Conservation (phyloP, 2,329 filamentous ascomycete genomes). For the Paraphoma sp. region DNA sequence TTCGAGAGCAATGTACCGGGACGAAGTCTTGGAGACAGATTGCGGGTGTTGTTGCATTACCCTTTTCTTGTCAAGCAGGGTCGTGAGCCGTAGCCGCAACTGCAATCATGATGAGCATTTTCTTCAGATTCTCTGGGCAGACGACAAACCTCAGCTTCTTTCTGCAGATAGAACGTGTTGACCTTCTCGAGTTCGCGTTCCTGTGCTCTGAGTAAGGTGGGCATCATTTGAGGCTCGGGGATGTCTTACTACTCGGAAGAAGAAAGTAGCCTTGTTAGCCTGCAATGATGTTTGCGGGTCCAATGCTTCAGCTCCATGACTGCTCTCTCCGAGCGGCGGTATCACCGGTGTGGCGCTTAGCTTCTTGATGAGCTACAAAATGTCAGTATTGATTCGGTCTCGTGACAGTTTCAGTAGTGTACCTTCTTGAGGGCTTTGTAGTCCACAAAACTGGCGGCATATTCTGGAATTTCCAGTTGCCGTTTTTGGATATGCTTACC, state of each 20-base stretch:
- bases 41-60: slow-evolving; percentile 81
- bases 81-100: slow-evolving; percentile 93
- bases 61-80: slow-evolving; percentile 92
- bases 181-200: slow-evolving; percentile 98
- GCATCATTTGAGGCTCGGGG: background rate
- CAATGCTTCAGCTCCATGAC: slow-evolving; percentile 51
- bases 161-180: slow-evolving; percentile 96
- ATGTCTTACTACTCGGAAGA: slow-evolving; percentile 85
- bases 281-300: slow-evolving; percentile 91
- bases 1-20: slow-evolving; percentile 92
- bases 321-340: slow-evolving; percentile 72
- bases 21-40: slow-evolving; percentile 82
- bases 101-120: slow-evolving; percentile 50
- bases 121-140: slow-evolving; percentile 3
- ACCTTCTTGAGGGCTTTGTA: slow-evolving; percentile 99
- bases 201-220: slow-evolving; percentile 53
- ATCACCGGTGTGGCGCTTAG: slow-evolving; percentile 90
- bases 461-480: slow-evolving; percentile 98
- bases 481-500: slow-evolving; percentile 99
- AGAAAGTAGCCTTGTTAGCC: slow-evolving; percentile 98
- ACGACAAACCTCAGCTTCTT: slow-evolving; percentile 84
- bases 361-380: slow-evolving; percentile 89
- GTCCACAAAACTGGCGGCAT: slow-evolving; percentile 98
- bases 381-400: slow-evolving; percentile 12
- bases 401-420: slow-evolving; percentile 24